Conservation (phyloP, 441 rosid genomes). For the Gossypium gossypioides region DNA sequence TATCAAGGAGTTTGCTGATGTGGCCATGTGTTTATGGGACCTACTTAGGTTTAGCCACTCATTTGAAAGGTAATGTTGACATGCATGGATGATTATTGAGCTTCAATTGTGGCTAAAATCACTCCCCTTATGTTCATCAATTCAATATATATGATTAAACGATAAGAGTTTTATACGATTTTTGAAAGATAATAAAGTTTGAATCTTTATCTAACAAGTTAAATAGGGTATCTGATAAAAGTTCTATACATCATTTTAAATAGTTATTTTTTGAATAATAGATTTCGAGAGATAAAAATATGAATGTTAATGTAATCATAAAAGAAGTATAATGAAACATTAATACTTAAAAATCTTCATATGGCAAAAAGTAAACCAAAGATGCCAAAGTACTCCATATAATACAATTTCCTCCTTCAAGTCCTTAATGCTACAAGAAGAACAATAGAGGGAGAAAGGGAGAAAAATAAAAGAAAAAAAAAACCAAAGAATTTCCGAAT, state of each 20-base stretch:
- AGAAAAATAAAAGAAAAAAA: not conserved
- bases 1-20: slow-evolving; percentile 11
- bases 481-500: slow-evolving; percentile 16
- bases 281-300: not conserved
- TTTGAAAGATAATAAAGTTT: not conserved
- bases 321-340: not conserved
- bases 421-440: slow-evolving; percentile 9
- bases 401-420: slow-evolving; percentile 8
- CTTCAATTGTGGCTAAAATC: not conserved
- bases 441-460: not conserved
- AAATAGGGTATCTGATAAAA: no score
- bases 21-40: slow-evolving; percentile 36
- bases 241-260: no score
- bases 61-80: slow-evolving; percentile 14
- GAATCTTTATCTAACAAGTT: no score
- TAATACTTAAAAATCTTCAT: not conserved
- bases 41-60: slow-evolving; percentile 21
- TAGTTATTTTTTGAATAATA: not conserved
- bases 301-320: not conserved
- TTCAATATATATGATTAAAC: not conserved
- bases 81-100: slow-evolving; percentile 14
- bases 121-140: not conserved
- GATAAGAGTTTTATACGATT: not conserved
- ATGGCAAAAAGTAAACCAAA: not conserved
- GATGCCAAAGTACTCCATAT: not conserved